Evolutionary conservation across 2,329 filamentous ascomycete genomes (phyloP), one percentile per base, ranked within the genome.

Genomic region (Exophiala spinifera): DNA sequence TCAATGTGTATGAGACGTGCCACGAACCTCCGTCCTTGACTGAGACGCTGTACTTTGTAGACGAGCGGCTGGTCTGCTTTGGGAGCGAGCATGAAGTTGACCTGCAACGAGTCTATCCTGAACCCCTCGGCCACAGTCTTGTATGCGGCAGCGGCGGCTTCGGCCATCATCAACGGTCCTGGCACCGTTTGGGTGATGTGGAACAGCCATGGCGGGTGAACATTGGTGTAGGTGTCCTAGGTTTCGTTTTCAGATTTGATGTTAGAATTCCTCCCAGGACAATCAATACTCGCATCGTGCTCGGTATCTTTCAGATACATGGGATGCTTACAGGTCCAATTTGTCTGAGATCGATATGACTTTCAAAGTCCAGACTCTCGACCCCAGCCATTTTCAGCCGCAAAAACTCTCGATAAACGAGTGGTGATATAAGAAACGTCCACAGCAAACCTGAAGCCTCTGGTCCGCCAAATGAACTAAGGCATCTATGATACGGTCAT

Each of bases 181-280:
- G 61, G 61, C 23, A 61, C 53, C 4, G 56, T 57, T 37, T 42
- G 37, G n/a, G 55, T 60, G 52, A 53, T 50, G 17, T 53, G 54
- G 52, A 62, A 64, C 4, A 61, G 51, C 61, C 61, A 64, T 45
- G 58, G 58, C 21, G 53, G 48, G 43, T 61, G 56, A 36, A 62
- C 44, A 15, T 61, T 60, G 14, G 49, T 36, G 53, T 58, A 64
- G 3, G 44, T 44, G 31, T 62, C 60, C 57, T 60, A 34, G n/a
- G n/a, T n/a, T n/a, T n/a, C n/a, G n/a, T n/a, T n/a, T n/a, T n/a
- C n/a, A n/a, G n/a, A n/a, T n/a, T 5, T 11, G 4, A 39, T 19
- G 10, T 39, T 19, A 39, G 36, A 39, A 2, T 13, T 17, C n/a
- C n/a, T n/a, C 7, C 23, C 23, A 25, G 23, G 7, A 25, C 23